Conservation (phyloP, 2,329 filamentous ascomycete genomes). For the Pseudocercospora macadamiae region DNA sequence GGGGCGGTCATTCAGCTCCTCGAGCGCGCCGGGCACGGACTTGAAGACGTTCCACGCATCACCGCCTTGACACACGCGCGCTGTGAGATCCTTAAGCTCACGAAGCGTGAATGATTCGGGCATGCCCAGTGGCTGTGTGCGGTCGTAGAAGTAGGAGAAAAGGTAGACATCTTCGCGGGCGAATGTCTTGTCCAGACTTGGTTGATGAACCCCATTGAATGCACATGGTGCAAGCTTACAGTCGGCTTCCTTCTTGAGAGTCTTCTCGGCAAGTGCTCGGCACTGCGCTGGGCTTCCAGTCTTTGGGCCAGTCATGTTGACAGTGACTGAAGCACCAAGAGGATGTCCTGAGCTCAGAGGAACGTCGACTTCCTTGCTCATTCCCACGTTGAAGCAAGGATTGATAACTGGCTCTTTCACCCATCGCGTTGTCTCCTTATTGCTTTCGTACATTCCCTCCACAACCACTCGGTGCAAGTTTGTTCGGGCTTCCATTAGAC, state of each 20-base stretch:
- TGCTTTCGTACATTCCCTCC: constrained; percentile 67
- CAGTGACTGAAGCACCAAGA: constrained; percentile 65
- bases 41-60: constrained; percentile 82
- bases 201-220: constrained; percentile 97
- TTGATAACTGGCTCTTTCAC: constrained; percentile 72
- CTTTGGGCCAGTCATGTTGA: constrained; percentile 87
- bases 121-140: constrained; percentile 91
- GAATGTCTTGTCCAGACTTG: constrained; percentile 89
- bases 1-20: constrained; percentile 78
- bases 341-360: constrained; percentile 67
- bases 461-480: constrained; percentile 78
- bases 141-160: constrained; percentile 98
- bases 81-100: constrained; percentile 83
- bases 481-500: constrained; percentile 91
- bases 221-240: constrained; percentile 91
- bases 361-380: constrained; percentile 73
- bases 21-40: constrained; percentile 73
- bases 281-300: constrained; percentile 80
- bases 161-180: constrained; percentile 89
- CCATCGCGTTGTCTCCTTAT: constrained; percentile 64
- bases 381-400: constrained; percentile 83
- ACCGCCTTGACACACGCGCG: constrained; percentile 84
- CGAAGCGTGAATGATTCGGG: constrained; percentile 93
- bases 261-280: constrained; percentile 85
- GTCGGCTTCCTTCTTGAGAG: constrained; percentile 80